A percentile compares a stretch with the other conserved stretches of the same genome.
Evolutionary conservation across 371 early-diverging fungal genomes (phyloP).

Genomic region (Phascolomyces articulosus): DNA sequence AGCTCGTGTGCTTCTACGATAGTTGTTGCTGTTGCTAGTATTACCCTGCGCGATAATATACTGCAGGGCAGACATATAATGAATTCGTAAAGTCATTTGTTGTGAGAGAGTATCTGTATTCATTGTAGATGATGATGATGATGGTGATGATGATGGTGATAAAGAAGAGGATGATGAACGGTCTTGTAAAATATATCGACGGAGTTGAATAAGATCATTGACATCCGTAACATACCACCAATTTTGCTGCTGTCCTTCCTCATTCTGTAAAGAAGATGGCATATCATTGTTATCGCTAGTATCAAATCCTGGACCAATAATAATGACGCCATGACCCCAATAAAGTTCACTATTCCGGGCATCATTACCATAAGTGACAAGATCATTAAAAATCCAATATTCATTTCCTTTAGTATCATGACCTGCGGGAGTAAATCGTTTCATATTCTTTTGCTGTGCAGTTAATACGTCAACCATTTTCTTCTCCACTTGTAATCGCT

Average conservation of each 20-base stretch:
- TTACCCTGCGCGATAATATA: conserved; percentile 10
- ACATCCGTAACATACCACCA: conserved; percentile 13
- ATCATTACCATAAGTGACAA: conserved; percentile 20
- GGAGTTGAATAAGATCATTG: conserved; percentile 5
- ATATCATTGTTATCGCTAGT: not conserved
- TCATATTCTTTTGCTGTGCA: conserved; percentile 13
- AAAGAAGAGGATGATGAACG: not conserved
- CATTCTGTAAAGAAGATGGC: not conserved
- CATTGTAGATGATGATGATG: not conserved
- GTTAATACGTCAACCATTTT: conserved; percentile 15
- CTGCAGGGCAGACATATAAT: conserved; percentile 7
- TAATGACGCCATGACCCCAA: conserved; percentile 41
- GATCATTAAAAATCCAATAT: conserved; percentile 47
- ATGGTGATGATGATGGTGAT: not conserved
- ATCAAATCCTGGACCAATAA: conserved; percentile 35
- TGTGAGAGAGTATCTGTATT: not conserved
- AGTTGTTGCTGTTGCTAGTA: not conserved
- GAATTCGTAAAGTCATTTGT: conserved; percentile 3
- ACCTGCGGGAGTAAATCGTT: conserved; percentile 25
- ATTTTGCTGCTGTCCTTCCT: conserved; percentile 1
- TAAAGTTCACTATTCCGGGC: conserved; percentile 33
- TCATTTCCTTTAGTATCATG: conserved; percentile 33
- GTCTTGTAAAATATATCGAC: conserved; percentile 3
- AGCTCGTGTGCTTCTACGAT: not conserved
- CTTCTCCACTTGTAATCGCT: conserved; percentile 20